phyloP scores from a whole-genome alignment of 495 filamentous ascomycete genomes.

The Talaromyces proteolyticus region DNA sequence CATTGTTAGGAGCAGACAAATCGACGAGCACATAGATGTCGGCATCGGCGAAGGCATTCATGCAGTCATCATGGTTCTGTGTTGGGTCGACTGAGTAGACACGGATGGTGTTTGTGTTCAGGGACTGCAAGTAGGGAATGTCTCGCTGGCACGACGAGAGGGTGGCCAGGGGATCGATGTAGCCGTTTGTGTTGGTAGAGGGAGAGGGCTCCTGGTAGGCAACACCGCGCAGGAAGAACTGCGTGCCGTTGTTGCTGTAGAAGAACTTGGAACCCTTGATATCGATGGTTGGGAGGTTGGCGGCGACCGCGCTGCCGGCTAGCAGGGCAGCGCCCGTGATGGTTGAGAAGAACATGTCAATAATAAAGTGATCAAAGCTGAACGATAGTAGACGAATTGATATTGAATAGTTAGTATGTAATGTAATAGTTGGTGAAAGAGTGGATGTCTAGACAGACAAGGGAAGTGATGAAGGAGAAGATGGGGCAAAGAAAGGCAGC shows the following conservation, averaged over 20 bases:
- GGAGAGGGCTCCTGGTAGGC: constrained; percentile 61
- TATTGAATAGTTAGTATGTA: too few relatives aligned
- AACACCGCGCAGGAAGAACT: constrained; percentile 87
- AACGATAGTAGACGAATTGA: too few relatives aligned
- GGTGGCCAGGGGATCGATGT: constrained; percentile 70
- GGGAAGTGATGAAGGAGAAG: not conserved
- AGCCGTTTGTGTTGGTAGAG: constrained; percentile 25
- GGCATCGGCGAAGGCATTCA: constrained; percentile 73
- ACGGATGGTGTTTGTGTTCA: constrained; percentile 85
- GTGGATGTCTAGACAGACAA: not conserved
- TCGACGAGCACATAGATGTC: constrained; percentile 95
- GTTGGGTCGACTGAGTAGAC: constrained; percentile 90
- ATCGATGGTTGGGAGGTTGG: constrained; percentile 59
- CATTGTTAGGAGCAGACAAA: constrained; percentile 61
- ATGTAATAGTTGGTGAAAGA: not conserved
- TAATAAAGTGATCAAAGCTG: too few relatives aligned
- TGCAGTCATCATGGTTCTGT: constrained; percentile 74
- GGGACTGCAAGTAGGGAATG: constrained; percentile 65
- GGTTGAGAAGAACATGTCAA: constrained; percentile 38
- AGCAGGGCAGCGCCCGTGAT: constrained; percentile 30
- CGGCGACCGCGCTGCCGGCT: constrained; percentile 41
- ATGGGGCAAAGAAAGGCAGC: not conserved
- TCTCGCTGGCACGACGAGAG: constrained; percentile 66
- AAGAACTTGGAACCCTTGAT: constrained; percentile 77
- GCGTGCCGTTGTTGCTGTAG: constrained; percentile 62